A percentile compares a stretch with the other conserved stretches of the same genome.
These are phyloP conservation scores for Pneumocystis jirovecii DNA, from an alignment of 1,139 yeast species.

Conservation along the genomic window DNA sequence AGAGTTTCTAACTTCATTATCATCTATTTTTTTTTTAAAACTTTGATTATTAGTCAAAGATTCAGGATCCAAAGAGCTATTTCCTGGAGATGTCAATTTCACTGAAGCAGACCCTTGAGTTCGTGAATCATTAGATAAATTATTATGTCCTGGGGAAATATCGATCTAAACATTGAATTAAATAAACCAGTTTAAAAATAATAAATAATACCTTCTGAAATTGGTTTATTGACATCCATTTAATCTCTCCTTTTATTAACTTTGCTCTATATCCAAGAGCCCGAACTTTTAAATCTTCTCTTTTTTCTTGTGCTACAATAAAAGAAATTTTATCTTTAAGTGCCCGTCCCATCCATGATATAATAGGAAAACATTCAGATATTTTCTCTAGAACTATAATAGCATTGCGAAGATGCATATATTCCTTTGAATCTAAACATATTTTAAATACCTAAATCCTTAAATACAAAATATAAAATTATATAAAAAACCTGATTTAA, in stretches of 20 bases:
- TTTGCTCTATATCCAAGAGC: conserved; percentile 13
- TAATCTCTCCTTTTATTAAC: conserved; percentile 4
- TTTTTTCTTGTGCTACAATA: conserved; percentile 39
- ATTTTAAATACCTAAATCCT: conserved; percentile 25
- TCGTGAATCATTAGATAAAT: not conserved
- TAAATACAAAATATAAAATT: not conserved
- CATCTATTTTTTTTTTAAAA: not conserved
- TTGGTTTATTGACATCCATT: not conserved
- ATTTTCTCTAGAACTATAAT: conserved; percentile 63
- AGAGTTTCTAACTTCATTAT: not conserved
- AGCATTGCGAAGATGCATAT: conserved; percentile 69
- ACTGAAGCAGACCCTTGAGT: not conserved
- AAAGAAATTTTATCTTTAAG: conserved; percentile 36
- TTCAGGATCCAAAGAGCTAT: not conserved
- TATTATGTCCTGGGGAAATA: not conserved
- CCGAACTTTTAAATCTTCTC: conserved; percentile 62
- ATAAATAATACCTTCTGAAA: not conserved
- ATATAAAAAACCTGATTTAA: conserved; percentile 25
- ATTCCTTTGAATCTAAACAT: conserved; percentile 44
- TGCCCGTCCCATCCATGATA: conserved; percentile 51
- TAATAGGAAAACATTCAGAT: conserved; percentile 49
- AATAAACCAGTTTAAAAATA: not conserved
- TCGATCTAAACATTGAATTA: not conserved
- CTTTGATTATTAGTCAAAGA: not conserved
- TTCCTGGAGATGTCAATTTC: not conserved